These are phyloP conservation scores for Mortierella hygrophila DNA, from an alignment of 192 early-diverging fungal species.

Conservation along the genomic window DNA sequence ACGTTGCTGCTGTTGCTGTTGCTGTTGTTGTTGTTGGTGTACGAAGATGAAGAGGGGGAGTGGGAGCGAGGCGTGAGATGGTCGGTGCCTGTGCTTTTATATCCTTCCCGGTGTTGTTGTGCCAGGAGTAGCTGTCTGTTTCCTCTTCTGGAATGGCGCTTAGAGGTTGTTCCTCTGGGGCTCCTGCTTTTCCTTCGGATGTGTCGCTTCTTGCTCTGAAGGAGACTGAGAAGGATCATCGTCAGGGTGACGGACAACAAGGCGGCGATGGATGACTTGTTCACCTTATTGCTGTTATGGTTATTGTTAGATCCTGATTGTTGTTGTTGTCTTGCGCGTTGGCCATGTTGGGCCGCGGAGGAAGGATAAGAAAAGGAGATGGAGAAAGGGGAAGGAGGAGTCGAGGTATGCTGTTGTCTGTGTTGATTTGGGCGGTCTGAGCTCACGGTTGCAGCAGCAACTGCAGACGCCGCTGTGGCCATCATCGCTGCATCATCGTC, in stretches of 20 bases:
- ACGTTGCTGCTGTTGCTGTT: too few relatives aligned
- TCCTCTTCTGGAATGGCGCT: slow-evolving; percentile 6
- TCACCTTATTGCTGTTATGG: slow-evolving; percentile 15
- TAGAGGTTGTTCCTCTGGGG: slow-evolving; percentile 7
- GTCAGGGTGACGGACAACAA: slow-evolving; percentile 46
- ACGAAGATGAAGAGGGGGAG: slow-evolving; percentile 15
- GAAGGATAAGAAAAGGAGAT: neutral
- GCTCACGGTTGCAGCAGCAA: neutral
- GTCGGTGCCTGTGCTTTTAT: slow-evolving; percentile 29
- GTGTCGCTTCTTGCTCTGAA: slow-evolving; percentile 39
- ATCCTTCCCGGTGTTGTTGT: slow-evolving; percentile 14
- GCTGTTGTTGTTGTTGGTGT: neutral
- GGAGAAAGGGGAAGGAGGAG: neutral
- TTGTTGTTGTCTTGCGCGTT: slow-evolving; percentile 3
- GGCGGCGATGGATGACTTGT: slow-evolving; percentile 38
- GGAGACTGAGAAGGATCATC: slow-evolving; percentile 50
- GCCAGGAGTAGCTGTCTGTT: neutral
- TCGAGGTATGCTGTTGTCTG: neutral
- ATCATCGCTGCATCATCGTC: too few relatives aligned
- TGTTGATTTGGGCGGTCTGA: neutral
- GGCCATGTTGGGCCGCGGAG: neutral
- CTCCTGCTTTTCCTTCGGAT: slow-evolving; percentile 16
- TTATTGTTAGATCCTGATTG: neutral
- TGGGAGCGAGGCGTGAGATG: slow-evolving; percentile 9
- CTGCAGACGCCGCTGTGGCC: slow-evolving; percentile 1